phyloP scores from a whole-genome alignment of 495 filamentous ascomycete genomes.

The Penicillium paradoxum region DNA sequence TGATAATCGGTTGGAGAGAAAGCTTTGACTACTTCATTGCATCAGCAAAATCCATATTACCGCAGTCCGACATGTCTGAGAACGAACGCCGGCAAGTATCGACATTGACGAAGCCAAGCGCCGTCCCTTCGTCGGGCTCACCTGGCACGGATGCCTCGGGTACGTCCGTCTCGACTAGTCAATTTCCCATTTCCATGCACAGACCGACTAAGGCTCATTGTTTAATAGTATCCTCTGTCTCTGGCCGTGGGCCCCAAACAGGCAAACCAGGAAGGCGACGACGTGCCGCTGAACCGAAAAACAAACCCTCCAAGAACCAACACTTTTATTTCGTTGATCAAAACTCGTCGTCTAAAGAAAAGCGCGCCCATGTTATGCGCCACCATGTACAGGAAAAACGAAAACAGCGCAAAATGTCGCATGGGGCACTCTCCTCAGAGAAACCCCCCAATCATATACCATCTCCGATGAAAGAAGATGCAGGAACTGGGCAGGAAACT shows the following conservation, averaged over 20 bases:
- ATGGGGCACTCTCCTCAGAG: slow-evolving; percentile 13
- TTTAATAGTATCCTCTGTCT: slow-evolving; percentile 11
- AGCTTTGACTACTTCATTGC: slow-evolving; percentile 19
- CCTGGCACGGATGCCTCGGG: slow-evolving; percentile 13
- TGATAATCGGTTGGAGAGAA: slow-evolving; percentile 23
- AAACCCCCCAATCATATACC: slow-evolving; percentile 9
- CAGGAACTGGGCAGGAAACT: slow-evolving; percentile 8
- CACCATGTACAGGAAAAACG: slow-evolving; percentile 45
- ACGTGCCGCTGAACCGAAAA: slow-evolving; percentile 15
- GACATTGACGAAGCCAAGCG: not conserved
- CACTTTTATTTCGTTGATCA: slow-evolving; percentile 45
- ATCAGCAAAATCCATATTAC: slow-evolving; percentile 5
- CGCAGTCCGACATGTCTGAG: slow-evolving; percentile 26
- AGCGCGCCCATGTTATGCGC: slow-evolving; percentile 48
- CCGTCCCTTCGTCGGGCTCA: not conserved
- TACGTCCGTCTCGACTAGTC: slow-evolving; percentile 7
- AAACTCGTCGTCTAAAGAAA: slow-evolving; percentile 41
- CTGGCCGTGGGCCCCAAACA: slow-evolving; percentile 17
- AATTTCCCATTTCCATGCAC: not conserved
- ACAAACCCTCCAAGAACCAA: slow-evolving; percentile 26
- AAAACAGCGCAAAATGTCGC: slow-evolving; percentile 31
- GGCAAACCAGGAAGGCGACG: slow-evolving; percentile 25
- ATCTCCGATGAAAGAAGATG: slow-evolving; percentile 19
- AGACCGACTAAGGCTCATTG: not conserved
- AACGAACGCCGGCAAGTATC: slow-evolving; percentile 13